Evolutionary conservation across 306 rosid species (phyloP), one percentile per base, ranked within the genome.

Genomic region (Heteromeles arbutifolia): DNA sequence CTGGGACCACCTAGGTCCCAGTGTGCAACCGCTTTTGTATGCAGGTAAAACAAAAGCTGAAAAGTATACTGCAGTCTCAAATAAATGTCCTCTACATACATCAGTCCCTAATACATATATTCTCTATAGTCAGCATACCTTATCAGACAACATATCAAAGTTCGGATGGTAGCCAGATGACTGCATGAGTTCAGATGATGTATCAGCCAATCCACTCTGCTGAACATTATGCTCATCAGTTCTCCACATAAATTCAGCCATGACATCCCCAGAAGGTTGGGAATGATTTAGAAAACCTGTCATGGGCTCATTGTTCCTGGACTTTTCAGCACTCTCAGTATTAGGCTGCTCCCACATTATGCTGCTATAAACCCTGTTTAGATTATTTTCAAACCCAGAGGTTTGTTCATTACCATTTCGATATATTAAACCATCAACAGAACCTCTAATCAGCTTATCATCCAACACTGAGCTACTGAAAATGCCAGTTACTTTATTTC

Each of bases 191-290:
- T 61, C 56, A 72, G 81, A 65, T 71, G 79, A 77, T 67, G 76
- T 68, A 50, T 72, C 81, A 65, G 67, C 69, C 75, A 72, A 31
- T 64, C 73, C 50, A 26, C 76, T 76, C 63, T 14, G 78, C 73
- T 69, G 72, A 37, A 79, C 50, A 45, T 67, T 72, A 61, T 76
- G 81, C 58, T 41, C 83, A 32, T 31, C 48, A n/a, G 65, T 76
- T 79, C 78, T 72, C 81, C 72, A 83, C 63, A 67, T 28, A 41
- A 65, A 69, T 37, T 76, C 79, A 13, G 78, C 74, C 73, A 28
- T 67, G 59, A 19, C 28, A 59, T 76, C 65, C 32, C 69, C 76
- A 72, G 15, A 57, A 56, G 84, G 72, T 72, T 72, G 75, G 15
- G 69, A 56, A 52, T 72, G 63, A 31, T 75, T 71, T 61, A 32